A percentile compares a stretch with the other conserved stretches of the same genome.
These are phyloP conservation scores for Ensete ventricosum DNA, from an alignment of 176 grass and related monocot species.

Conservation along the genomic window DNA sequence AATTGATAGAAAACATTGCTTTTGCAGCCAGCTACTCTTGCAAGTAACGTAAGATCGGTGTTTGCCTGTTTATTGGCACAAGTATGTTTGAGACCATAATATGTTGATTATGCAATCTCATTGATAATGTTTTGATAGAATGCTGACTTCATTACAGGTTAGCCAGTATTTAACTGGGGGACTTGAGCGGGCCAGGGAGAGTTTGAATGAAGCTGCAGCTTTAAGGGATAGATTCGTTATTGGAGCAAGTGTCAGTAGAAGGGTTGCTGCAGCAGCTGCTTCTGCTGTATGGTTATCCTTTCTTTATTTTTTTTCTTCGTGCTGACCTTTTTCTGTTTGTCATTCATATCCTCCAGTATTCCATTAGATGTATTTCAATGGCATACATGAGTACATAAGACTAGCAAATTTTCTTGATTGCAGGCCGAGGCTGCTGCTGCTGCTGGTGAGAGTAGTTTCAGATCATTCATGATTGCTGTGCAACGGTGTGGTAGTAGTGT, in stretches of 20 bases:
- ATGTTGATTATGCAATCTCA: constrained; percentile 1
- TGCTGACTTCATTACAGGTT: constrained; percentile 32
- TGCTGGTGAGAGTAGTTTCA: constrained; percentile 88
- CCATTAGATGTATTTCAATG: constrained; percentile 1
- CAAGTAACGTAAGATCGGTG: constrained; percentile 67
- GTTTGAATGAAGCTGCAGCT: constrained; percentile 82
- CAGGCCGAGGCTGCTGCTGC: constrained; percentile 84
- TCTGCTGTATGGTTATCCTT: constrained; percentile 46
- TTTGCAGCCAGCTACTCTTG: constrained; percentile 73
- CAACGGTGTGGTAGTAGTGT: constrained; percentile 93
- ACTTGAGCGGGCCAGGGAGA: constrained; percentile 78
- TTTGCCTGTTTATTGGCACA: constrained; percentile 92
- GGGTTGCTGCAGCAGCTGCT: constrained; percentile 83
- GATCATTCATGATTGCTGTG: constrained; percentile 88
- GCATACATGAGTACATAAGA: not conserved
- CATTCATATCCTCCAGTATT: constrained; percentile 1
- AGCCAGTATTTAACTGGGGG: constrained; percentile 97
- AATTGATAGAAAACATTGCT: constrained; percentile 3
- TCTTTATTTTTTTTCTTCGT: constrained; percentile 14
- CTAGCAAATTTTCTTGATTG: constrained; percentile 22
- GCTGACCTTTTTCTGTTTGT: not conserved
- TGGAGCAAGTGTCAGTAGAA: constrained; percentile 91
- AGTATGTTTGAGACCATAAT: constrained; percentile 43
- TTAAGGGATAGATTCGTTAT: constrained; percentile 65
- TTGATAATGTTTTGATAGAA: not conserved